Evolutionary conservation across 108 stramenopile species (phyloP).

Genomic region (Discostella pseudostelligera): DNA sequence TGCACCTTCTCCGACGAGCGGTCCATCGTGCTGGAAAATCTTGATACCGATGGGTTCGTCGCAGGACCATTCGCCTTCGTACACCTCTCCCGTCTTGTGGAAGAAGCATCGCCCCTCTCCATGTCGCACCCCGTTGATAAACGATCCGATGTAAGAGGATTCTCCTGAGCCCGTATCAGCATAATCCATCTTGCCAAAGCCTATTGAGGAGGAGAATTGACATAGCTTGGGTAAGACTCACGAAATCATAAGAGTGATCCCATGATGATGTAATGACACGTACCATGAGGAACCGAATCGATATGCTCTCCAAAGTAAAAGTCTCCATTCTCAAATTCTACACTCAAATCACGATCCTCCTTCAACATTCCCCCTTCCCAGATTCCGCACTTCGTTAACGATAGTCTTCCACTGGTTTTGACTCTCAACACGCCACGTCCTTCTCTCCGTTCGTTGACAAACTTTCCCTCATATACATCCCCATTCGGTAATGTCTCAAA

Average conservation of each 20-base stretch:
- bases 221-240: background rate
- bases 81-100: slow-evolving; percentile 30
- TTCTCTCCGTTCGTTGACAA: slow-evolving; percentile 25
- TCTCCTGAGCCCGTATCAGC: slow-evolving; percentile 25
- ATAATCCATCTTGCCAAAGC: slow-evolving; percentile 37
- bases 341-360: slow-evolving; percentile 25
- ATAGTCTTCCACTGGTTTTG: background rate
- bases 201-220: slow-evolving; percentile 1
- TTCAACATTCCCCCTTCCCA: slow-evolving; percentile 27
- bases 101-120: slow-evolving; percentile 35
- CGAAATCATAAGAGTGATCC: background rate
- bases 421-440: slow-evolving; percentile 31
- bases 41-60: slow-evolving; percentile 39
- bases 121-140: slow-evolving; percentile 38
- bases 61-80: slow-evolving; percentile 36
- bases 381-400: slow-evolving; percentile 22
- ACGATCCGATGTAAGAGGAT: slow-evolving; percentile 35
- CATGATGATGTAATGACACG: background rate
- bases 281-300: slow-evolving; percentile 36
- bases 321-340: slow-evolving; percentile 33
- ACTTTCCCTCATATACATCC: slow-evolving; percentile 41
- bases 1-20: slow-evolving; percentile 2
- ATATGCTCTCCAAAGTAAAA: slow-evolving; percentile 32
- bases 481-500: slow-evolving; percentile 28
- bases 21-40: slow-evolving; percentile 33